Base-by-base conservation (phyloP, 1,139 yeast species). In the Blastobotrys raffinosifermentans region DNA sequence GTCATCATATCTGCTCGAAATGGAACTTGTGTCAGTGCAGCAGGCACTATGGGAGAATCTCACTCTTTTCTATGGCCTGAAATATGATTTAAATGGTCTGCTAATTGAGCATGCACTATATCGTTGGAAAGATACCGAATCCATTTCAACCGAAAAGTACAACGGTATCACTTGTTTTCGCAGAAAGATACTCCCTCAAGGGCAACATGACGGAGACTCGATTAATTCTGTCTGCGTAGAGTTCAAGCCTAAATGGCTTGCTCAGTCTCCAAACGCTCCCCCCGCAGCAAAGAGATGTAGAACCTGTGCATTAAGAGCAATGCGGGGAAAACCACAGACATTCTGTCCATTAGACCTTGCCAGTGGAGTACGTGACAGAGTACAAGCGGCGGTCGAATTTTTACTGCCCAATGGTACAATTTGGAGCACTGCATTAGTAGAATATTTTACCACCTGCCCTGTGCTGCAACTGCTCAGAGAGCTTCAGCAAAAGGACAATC, bases 171-270 rank as follows among this genome's bases (percentile, higher is more conserved):
- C n/a, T n/a, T n/a, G n/a, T n/a, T n/a, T n/a, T n/a, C n/a, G n/a
- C n/a, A n/a, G n/a, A n/a, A n/a, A n/a, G n/a, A n/a, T n/a, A n/a
- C n/a, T n/a, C n/a, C n/a, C n/a, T n/a, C n/a, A n/a, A n/a, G n/a
- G n/a, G n/a, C 4, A 25, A 11, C 15, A 11, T 27, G 22, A 17
- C 22, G 16, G 18, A 25, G n/a, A 20, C 23, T n/a, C 23, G 10
- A 18, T 32, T 32, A 13, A 10, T 14, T 23, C 15, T 37, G 32
- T 29, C 29, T 51, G 4, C 45, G 44, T 65, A 3, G 70, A 69
- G 37, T 55, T 69, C 41, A 70, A 70, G 46, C 75, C 75, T 1
- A 70, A 70, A 44, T 70, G 74, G 74, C 54, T 69, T 5, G 22
- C 42, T 2, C 58, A 55, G 37, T 57, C 60, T 1, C 63, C 65